A percentile compares a stretch with the other conserved stretches of the same genome.
These are phyloP conservation scores for Nitzschia sp. DNA, from an alignment of 108 stramenopile genomes.

Conservation along the genomic window DNA sequence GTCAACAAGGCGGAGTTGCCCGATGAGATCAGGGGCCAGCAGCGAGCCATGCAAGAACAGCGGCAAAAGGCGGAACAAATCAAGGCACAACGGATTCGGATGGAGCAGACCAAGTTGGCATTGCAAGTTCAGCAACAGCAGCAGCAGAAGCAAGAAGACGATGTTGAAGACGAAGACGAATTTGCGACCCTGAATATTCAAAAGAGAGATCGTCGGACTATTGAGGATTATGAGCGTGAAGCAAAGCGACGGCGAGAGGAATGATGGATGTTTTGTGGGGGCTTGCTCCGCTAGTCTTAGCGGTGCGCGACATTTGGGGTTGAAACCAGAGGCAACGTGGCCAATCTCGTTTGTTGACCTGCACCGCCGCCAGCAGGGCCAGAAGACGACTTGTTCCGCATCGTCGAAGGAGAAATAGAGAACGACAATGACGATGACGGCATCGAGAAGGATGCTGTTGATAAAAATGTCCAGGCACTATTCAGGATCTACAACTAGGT, in stretches of 20 bases:
- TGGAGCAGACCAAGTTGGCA: slow-evolving; percentile 20
- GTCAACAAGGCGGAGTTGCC: slow-evolving; percentile 80
- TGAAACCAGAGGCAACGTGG: too few relatives aligned
- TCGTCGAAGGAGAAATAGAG: too few relatives aligned
- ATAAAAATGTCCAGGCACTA: too few relatives aligned
- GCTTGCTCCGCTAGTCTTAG: too few relatives aligned
- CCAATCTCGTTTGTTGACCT: too few relatives aligned
- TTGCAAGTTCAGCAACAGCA: slow-evolving; percentile 17
- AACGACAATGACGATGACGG: too few relatives aligned
- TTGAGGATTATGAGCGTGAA: slow-evolving; percentile 84
- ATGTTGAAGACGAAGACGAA: slow-evolving; percentile 40
- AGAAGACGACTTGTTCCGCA: too few relatives aligned
- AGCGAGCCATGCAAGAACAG: slow-evolving; percentile 60
- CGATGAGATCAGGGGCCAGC: slow-evolving; percentile 76
- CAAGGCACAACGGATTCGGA: slow-evolving; percentile 48
- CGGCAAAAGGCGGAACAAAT: slow-evolving; percentile 42
- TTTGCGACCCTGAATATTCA: slow-evolving; percentile 70
- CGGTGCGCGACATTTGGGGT: too few relatives aligned
- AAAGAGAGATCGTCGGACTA: slow-evolving; percentile 82
- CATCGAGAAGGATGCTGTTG: too few relatives aligned
- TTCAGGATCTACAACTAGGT: too few relatives aligned
- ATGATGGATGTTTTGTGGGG: too few relatives aligned
- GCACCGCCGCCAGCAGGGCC: too few relatives aligned
- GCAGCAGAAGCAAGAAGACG: slow-evolving; percentile 1
- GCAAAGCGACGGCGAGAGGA: slow-evolving; percentile 2